A percentile compares a stretch with the other conserved stretches of the same genome.
Evolutionary conservation across 2,329 filamentous ascomycete genomes (phyloP).

Genomic region (Amesomyces nigricolor): DNA sequence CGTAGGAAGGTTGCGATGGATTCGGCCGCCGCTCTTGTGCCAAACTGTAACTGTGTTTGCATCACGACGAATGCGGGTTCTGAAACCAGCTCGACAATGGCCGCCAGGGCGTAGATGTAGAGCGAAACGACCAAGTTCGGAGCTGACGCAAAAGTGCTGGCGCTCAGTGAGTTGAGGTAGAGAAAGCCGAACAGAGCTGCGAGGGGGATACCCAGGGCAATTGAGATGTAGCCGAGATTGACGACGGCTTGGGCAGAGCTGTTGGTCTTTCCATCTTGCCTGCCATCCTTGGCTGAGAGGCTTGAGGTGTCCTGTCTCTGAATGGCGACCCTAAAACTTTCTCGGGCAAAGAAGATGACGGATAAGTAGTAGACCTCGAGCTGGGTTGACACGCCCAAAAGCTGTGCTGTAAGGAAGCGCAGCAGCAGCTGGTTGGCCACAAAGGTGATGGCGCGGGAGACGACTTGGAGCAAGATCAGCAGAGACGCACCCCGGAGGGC

Average conservation of each 20-base stretch:
- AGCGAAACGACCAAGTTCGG: conserved; percentile 57
- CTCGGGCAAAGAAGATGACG: conserved; percentile 89
- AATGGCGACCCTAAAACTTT: conserved; percentile 84
- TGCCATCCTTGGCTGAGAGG: conserved; percentile 23
- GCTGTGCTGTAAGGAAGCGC: conserved; percentile 76
- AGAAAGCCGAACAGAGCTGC: conserved; percentile 59
- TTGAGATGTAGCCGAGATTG: conserved; percentile 79
- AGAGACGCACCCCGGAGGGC: conserved; percentile 69
- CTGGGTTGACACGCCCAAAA: conserved; percentile 81
- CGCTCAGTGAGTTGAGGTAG: conserved; percentile 54
- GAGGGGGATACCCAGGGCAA: conserved; percentile 61
- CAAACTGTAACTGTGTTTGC: conserved; percentile 75
- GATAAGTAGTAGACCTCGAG: conserved; percentile 90
- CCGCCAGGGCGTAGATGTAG: conserved; percentile 50
- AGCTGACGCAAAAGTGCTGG: conserved; percentile 47
- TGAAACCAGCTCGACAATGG: conserved; percentile 68
- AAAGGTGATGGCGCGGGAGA: conserved; percentile 85
- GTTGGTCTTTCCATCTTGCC: conserved; percentile 17
- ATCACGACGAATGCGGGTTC: conserved; percentile 88
- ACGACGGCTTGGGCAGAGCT: conserved; percentile 64
- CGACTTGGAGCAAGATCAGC: conserved; percentile 81
- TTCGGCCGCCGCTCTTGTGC: conserved; percentile 75
- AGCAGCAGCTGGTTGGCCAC: conserved; percentile 85
- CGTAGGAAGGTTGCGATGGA: conserved; percentile 72
- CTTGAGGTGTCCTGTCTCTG: conserved; percentile 62